Conservation (phyloP, 129 eudicot species). For the Flaveria robusta region DNA sequence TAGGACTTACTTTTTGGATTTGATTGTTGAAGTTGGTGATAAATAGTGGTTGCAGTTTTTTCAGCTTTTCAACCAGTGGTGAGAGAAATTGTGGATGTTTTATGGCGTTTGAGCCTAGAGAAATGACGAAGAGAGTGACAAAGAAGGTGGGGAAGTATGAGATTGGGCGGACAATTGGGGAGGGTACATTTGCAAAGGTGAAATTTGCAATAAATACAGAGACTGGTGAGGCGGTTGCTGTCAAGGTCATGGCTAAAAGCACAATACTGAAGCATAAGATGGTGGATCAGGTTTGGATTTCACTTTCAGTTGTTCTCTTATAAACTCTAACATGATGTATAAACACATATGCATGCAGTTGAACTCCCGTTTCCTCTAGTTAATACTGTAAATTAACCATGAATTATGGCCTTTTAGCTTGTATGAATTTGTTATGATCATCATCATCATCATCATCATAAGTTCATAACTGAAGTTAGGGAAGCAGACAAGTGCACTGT, state of each 20-base stretch:
- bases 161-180: slow-evolving; percentile 86
- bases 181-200: slow-evolving; percentile 96
- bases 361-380: background rate
- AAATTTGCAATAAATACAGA: slow-evolving; percentile 73
- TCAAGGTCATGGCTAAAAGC: slow-evolving; percentile 80
- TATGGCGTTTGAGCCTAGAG: slow-evolving; percentile 40
- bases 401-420: slow-evolving; percentile 16
- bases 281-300: slow-evolving; percentile 86
- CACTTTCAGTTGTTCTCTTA: background rate
- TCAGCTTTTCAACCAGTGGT: slow-evolving; percentile 5
- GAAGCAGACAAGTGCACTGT: slow-evolving; percentile 6
- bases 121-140: slow-evolving; percentile 48
- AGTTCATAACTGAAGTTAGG: background rate
- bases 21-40: background rate
- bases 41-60: background rate
- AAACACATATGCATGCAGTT: too few species aligned
- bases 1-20: background rate
- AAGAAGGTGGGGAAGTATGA: slow-evolving; percentile 91
- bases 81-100: slow-evolving; percentile 34
- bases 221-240: slow-evolving; percentile 83
- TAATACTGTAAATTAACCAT: background rate
- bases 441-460: too few species aligned
- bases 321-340: background rate
- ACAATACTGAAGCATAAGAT: slow-evolving; percentile 88
- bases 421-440: slow-evolving; percentile 17